A percentile compares a stretch with the other conserved stretches of the same genome.
phyloP scores from a whole-genome alignment of 1,284 basidiomycete species.

The Apiotrichum gamsii region DNA sequence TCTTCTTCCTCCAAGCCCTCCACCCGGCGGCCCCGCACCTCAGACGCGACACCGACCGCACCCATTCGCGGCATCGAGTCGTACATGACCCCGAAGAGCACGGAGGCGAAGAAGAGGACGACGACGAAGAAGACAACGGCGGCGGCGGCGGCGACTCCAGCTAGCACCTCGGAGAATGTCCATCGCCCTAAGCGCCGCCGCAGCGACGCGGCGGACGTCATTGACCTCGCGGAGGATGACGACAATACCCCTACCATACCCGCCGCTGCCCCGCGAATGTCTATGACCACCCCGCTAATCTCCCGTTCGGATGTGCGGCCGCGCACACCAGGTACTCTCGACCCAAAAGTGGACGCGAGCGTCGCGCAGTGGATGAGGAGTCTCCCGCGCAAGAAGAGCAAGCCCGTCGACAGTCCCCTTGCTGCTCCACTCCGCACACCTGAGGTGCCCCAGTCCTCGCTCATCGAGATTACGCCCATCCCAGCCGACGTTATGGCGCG shows the following conservation, averaged over 20 bases:
- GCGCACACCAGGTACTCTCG: not conserved
- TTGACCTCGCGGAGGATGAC: too few relatives aligned
- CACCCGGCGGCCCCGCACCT: not conserved
- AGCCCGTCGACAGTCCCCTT: too few relatives aligned
- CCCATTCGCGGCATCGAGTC: slow-evolving; percentile 1
- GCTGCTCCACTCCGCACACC: slow-evolving; percentile 1
- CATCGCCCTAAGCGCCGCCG: too few relatives aligned
- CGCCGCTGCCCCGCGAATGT: too few relatives aligned
- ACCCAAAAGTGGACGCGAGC: not conserved
- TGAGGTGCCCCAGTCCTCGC: slow-evolving; percentile 1
- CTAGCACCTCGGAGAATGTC: too few relatives aligned
- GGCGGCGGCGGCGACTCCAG: too few relatives aligned
- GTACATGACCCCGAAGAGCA: slow-evolving; percentile 12
- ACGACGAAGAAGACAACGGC: too few relatives aligned
- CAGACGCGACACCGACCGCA: slow-evolving; percentile 4
- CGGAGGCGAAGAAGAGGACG: not conserved
- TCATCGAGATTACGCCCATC: slow-evolving; percentile 22
- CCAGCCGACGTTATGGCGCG: slow-evolving; percentile 20
- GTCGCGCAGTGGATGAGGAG: not conserved
- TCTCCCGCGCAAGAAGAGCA: not conserved
- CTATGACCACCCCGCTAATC: too few relatives aligned
- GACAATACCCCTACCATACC: too few relatives aligned
- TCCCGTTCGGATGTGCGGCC: too few relatives aligned
- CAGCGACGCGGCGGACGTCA: too few relatives aligned
- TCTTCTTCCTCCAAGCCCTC: not conserved